Evolutionary conservation across 805 yeast species (phyloP), one percentile per base, ranked within the genome.

Genomic region (Yamadazyma nakazawae): DNA sequence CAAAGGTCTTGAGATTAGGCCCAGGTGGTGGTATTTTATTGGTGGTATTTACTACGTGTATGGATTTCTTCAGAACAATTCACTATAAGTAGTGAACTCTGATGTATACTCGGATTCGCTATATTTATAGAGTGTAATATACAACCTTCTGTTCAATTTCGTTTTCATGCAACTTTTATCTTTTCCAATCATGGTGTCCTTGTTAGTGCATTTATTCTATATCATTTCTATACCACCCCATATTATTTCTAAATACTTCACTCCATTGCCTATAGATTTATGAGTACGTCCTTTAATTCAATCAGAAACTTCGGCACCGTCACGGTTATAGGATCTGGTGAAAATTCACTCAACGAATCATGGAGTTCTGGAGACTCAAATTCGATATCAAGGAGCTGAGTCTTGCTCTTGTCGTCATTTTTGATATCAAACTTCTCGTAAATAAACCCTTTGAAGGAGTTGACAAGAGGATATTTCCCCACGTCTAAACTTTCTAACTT

Each of bases 1-100:
- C 99, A 56, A 94, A 94, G 76, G 97, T 94, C 11, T 76, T 94
- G 63, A 84, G 99, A 79, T 78, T 94, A 56, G 99, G 98, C 40
- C 99, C 99, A 51, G 99, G 99, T 62, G 99, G 99, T 67, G 99
- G 99, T 75, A 90, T 94, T 56, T 74, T 94, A 61, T 78, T 94
- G 65, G 98, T 94, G 41, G 99, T 94, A n/a, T 94, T 90, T 78
- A 89, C 97, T 37, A 76, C 89, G 19, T 82, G 91, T 54, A 90
- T 91, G 95, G 97, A 91, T 65, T 88, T 89, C 74, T 94, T 94
- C 78, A 81, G 91, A 74, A 70, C 70, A n/a, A 36, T 68, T 40
- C 77, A 77, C 17, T 46, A 46, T 34, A 46, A 46, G 42, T 28
- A 28, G 32, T 28, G 11, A 13, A 13, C 12, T 28, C 12, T 5